Percentiles rank a stretch among this genome's conserved stretches.
Conservation (phyloP, 2,329 filamentous ascomycete species). For the Chaetomium olivaceum region DNA sequence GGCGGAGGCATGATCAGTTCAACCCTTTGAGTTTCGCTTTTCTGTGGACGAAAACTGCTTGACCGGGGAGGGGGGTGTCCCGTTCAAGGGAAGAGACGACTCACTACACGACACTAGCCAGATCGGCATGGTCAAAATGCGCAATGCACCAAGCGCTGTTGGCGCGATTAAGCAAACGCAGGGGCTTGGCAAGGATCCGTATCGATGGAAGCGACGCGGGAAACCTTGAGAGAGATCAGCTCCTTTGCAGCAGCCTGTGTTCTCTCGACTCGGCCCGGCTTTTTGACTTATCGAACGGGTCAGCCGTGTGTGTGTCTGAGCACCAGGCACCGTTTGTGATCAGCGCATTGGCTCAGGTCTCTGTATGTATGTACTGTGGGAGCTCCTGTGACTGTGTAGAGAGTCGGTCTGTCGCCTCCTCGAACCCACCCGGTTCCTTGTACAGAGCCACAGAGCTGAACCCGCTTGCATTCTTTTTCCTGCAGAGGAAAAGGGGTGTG, state of each 20-base stretch:
- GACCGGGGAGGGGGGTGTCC: background rate
- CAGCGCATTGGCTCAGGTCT: background rate
- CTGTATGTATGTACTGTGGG: background rate
- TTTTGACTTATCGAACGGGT: background rate
- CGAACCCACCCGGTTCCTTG: background rate
- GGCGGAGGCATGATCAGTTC: background rate
- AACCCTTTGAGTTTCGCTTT: background rate
- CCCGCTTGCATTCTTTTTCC: background rate
- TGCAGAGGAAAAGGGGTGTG: background rate
- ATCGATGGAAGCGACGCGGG: background rate
- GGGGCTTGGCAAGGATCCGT: background rate
- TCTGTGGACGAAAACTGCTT: background rate
- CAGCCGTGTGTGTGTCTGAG: slow-evolving; percentile 11
- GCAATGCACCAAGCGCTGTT: background rate
- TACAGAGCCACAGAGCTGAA: background rate
- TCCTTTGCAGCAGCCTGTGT: background rate
- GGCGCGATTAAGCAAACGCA: background rate
- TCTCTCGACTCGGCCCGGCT: slow-evolving; percentile 22
- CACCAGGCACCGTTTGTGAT: background rate
- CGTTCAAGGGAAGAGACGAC: background rate
- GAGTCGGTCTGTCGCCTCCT: background rate
- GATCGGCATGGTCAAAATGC: background rate
- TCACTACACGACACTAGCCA: background rate
- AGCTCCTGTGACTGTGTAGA: too few species aligned
- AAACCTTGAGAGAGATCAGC: background rate